These are phyloP conservation scores for Cubamyces lactineus DNA, from an alignment of 768 basidiomycete genomes.

Conservation along the genomic window DNA sequence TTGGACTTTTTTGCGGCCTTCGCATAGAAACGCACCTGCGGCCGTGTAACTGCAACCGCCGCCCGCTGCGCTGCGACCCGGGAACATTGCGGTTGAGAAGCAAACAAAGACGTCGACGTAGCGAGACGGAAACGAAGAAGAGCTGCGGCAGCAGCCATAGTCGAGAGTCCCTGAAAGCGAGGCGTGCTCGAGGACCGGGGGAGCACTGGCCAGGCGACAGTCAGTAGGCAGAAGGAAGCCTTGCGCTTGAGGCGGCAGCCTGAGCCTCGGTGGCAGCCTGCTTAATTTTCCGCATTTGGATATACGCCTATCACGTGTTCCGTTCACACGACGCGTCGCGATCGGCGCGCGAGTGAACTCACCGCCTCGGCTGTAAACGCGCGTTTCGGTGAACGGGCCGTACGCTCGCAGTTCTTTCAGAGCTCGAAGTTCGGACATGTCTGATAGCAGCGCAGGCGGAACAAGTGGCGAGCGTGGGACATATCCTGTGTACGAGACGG, in stretches of 20 bases:
- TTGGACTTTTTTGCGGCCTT: conserved; percentile 20
- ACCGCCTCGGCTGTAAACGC: background rate
- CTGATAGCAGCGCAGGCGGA: background rate
- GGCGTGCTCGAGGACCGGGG: background rate
- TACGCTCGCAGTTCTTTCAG: too few relatives aligned
- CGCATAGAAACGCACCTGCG: conserved; percentile 20
- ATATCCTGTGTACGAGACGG: background rate
- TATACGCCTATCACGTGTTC: conserved; percentile 1
- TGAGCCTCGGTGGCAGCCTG: background rate
- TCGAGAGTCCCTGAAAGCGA: background rate
- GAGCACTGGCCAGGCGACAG: background rate
- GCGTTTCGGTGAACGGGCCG: background rate
- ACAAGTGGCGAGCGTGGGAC: background rate
- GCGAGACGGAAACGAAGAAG: conserved; percentile 5
- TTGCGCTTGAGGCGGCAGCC: background rate
- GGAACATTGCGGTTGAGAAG: background rate
- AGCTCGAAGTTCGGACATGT: background rate
- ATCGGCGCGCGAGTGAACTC: conserved; percentile 4
- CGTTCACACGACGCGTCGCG: conserved; percentile 14
- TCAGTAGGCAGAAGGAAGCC: too few relatives aligned
- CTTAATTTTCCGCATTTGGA: conserved; percentile 13
- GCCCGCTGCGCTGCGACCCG: conserved; percentile 1
- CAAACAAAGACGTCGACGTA: background rate
- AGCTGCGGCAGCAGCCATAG: conserved; percentile 6
- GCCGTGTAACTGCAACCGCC: background rate